Percentiles rank a stretch among this genome's conserved stretches.
phyloP scores from a whole-genome alignment of 768 basidiomycete genomes.

The Rubroboletus pulcherrimus region DNA sequence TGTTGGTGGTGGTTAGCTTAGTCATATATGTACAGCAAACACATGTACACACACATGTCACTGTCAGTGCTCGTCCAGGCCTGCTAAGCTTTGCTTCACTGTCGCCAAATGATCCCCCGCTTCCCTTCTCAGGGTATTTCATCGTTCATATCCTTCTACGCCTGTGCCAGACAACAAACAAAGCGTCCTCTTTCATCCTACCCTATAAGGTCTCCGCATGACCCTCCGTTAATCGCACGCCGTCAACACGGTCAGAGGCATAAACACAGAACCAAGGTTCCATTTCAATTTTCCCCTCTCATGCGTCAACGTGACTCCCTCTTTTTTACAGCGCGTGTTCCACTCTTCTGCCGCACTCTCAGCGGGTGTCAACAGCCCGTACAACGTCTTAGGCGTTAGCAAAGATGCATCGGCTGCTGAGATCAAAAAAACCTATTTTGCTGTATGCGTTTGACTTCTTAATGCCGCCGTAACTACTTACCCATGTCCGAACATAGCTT shows the following conservation, averaged over 20 bases:
- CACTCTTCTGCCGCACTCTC: conserved; percentile 59
- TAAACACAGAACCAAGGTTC: conserved; percentile 39
- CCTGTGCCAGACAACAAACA: conserved; percentile 44
- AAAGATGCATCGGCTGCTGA: conserved; percentile 80
- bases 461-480: conserved; percentile 11
- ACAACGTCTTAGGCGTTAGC: conserved; percentile 83
- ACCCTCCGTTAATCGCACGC: conserved; percentile 14
- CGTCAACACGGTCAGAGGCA: conserved; percentile 15
- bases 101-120: conserved; percentile 47
- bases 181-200: conserved; percentile 36
- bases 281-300: conserved; percentile 8
- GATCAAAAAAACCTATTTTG: conserved; percentile 97
- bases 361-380: conserved; percentile 75
- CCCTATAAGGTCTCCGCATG: conserved; percentile 36
- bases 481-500: conserved; percentile 52
- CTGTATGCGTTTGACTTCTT: conserved; percentile 49
- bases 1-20: conserved; percentile 7
- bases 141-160: conserved; percentile 53
- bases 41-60: conserved; percentile 13
- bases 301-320: conserved; percentile 19
- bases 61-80: not conserved
- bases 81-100: not conserved
- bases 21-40: conserved; percentile 18
- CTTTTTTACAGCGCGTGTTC: conserved; percentile 57
- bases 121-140: conserved; percentile 47